Evolutionary conservation across 306 rosid species (phyloP), one percentile per base, ranked within the genome.

Genomic region (Echinosophora koreensis): DNA sequence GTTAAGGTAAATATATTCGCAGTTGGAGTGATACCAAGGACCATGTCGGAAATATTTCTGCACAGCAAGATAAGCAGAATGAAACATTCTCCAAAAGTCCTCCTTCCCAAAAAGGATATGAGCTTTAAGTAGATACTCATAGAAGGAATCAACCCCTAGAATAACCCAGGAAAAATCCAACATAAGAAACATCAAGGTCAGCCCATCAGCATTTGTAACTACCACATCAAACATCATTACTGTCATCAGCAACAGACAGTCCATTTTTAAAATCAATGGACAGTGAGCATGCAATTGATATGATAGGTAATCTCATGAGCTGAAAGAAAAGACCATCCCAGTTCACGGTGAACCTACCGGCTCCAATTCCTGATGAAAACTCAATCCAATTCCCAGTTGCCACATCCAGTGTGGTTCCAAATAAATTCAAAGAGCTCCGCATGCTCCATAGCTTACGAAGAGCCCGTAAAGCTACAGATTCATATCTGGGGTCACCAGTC

Each of bases 141-240:
- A 95, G 85, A 95, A 95, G 78, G 98, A 95, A 89, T 95, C 98
- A 81, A 94, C 98, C 84, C 98, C 98, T 95, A 67, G 35, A 85
- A 76, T 65, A 89, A 71, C 60, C 51, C 88, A 66, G 69, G 72
- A 7, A 79, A 27, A 61, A 79, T 66, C 74, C 72, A 83, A 70
- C 49, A 76, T 76, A 72, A 88, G 84, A 84, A 79, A 84, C 74
- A 82, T 80, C 80, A 66, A 59, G 59, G 39, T 49, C 76, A 32
- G 69, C 28, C 41, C 55, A 35, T 57, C 70, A 65, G 57, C 72
- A 71, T 35, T 79, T 50, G 73, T 15, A 39, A 67, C 55, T 9
- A 71, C 51, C 17, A 14, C 44, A 71, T 77, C 50, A 79, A 69
- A 35, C 35, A 71, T 59, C 28, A 71, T 56, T 49, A 39, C 12